Conservation (phyloP, 2,329 filamentous ascomycete species). For the Penicillium glabrum region DNA sequence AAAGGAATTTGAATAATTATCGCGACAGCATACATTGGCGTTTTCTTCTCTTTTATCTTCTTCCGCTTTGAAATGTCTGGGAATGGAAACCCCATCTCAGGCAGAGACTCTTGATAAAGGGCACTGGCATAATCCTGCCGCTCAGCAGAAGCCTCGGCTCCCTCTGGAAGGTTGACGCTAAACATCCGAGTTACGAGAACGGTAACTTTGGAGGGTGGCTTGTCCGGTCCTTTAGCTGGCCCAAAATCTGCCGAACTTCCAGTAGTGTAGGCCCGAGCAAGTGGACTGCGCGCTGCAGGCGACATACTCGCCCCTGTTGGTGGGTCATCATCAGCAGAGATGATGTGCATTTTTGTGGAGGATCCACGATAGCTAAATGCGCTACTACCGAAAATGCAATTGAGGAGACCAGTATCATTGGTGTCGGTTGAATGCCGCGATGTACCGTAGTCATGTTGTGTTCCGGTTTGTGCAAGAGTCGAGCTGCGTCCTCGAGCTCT, state of each 20-base stretch:
- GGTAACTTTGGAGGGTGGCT: constrained; percentile 49
- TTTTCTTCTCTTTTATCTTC: constrained; percentile 53
- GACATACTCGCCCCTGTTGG: constrained; percentile 24
- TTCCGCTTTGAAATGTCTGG: constrained; percentile 41
- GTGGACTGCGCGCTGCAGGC: constrained; percentile 32
- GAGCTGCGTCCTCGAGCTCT: constrained; percentile 47
- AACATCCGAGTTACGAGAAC: constrained; percentile 61
- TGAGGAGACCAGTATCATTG: constrained; percentile 53
- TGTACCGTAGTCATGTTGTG: constrained; percentile 34
- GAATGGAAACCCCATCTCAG: constrained; percentile 39
- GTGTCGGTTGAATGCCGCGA: constrained; percentile 46
- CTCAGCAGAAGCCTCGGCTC: constrained; percentile 38
- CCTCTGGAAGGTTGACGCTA: constrained; percentile 55
- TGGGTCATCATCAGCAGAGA: constrained; percentile 44
- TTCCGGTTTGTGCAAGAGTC: constrained; percentile 40
- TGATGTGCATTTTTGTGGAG: constrained; percentile 61
- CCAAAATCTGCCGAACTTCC: constrained; percentile 33
- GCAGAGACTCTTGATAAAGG: constrained; percentile 33
- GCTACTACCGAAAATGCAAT: constrained; percentile 62
- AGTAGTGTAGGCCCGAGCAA: constrained; percentile 40
- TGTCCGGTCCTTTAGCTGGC: constrained; percentile 27
- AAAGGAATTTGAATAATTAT: constrained; percentile 57
- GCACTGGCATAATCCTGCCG: constrained; percentile 31
- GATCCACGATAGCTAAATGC: constrained; percentile 59
- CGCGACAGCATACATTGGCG: constrained; percentile 60